These are phyloP conservation scores for Globisporangium paroecandrum DNA, from an alignment of 352 stramenopile genomes.

Conservation along the genomic window DNA sequence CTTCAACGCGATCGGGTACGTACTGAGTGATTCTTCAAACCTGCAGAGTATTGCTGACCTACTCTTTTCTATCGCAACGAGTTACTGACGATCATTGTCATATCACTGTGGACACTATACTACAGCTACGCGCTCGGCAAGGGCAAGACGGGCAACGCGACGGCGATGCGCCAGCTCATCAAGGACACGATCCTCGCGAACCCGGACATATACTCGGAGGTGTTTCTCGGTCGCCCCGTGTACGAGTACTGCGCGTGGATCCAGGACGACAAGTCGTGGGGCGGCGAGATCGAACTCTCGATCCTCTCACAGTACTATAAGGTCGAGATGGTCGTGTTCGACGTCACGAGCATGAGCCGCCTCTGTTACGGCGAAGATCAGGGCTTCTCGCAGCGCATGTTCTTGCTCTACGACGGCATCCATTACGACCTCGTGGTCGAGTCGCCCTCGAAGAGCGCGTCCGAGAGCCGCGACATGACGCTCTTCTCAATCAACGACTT, in stretches of 20 bases:
- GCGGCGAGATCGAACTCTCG: slow-evolving; percentile 84
- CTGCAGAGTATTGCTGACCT: background rate
- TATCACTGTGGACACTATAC: background rate
- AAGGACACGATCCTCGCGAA: slow-evolving; percentile 66
- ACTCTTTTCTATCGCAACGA: background rate
- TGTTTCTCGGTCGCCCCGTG: slow-evolving; percentile 73
- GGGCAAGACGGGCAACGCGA: slow-evolving; percentile 51
- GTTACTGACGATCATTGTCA: background rate
- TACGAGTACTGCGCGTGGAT: slow-evolving; percentile 87
- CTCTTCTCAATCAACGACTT: slow-evolving; percentile 86
- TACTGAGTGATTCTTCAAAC: background rate
- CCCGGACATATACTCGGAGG: slow-evolving; percentile 62
- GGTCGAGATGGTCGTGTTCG: slow-evolving; percentile 84
- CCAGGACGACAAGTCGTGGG: slow-evolving; percentile 76
- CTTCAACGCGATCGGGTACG: slow-evolving; percentile 82
- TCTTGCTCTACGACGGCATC: slow-evolving; percentile 84
- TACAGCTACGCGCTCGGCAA: slow-evolving; percentile 64
- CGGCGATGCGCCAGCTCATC: slow-evolving; percentile 66
- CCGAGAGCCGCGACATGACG: slow-evolving; percentile 51
- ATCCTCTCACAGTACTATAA: slow-evolving; percentile 77
- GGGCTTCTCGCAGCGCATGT: slow-evolving; percentile 79
- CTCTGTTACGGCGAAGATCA: slow-evolving; percentile 82
- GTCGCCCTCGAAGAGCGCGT: slow-evolving; percentile 35
- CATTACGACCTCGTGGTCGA: slow-evolving; percentile 85
- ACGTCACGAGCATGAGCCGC: slow-evolving; percentile 82